A percentile compares a stretch with the other conserved stretches of the same genome.
Conservation (phyloP, 75 land plant species). For the Picea sitchensis region DNA sequence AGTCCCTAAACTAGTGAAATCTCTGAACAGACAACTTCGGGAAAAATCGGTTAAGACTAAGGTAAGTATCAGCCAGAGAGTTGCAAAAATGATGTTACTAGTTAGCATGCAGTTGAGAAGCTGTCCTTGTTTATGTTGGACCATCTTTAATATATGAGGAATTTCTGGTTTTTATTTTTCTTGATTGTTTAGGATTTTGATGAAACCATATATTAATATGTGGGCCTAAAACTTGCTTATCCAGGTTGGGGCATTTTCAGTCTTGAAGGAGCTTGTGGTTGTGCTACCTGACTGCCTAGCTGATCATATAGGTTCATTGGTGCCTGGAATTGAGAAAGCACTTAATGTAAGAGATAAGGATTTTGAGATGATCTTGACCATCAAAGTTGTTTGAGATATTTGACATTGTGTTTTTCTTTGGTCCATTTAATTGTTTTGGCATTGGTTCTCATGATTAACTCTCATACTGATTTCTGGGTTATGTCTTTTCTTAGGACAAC, state of each 20-base stretch:
- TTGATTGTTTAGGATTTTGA: neutral
- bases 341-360: slow-evolving; percentile 59
- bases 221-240: neutral
- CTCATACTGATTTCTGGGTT: neutral
- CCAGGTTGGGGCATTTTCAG: slow-evolving; percentile 99
- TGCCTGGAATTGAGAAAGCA: slow-evolving; percentile 95
- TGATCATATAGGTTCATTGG: slow-evolving; percentile 91
- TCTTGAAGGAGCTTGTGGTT: slow-evolving; percentile 92
- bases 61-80: slow-evolving; percentile 26
- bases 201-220: neutral
- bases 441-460: neutral
- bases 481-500: slow-evolving; percentile 68
- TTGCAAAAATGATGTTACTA: neutral
- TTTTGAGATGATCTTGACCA: neutral
- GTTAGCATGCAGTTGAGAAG: neutral
- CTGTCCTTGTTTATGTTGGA: neutral
- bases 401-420: neutral
- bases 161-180: neutral
- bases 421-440: neutral
- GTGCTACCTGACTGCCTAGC: slow-evolving; percentile 94
- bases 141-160: neutral
- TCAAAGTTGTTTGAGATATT: neutral
- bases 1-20: slow-evolving; percentile 91
- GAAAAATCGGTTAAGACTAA: slow-evolving; percentile 97
- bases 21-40: slow-evolving; percentile 86